These are phyloP conservation scores for Sclerotinia spermophila DNA, from an alignment of 2,329 filamentous ascomycete species.

Conservation along the genomic window DNA sequence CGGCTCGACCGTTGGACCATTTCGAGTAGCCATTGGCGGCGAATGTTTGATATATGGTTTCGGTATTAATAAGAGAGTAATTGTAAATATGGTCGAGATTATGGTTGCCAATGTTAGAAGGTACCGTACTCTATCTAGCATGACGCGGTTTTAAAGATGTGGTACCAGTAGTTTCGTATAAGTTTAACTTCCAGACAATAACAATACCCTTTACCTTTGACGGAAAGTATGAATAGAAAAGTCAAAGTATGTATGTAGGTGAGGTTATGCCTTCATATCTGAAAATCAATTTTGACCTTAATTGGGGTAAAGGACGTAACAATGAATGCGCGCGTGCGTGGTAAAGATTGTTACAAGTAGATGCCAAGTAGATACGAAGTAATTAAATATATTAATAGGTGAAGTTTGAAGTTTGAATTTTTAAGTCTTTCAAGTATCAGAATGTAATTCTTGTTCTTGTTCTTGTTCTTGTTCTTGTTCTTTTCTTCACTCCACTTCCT, in stretches of 20 bases:
- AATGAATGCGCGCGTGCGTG: no score
- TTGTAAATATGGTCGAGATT: constrained; percentile 36
- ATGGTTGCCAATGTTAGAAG: constrained; percentile 34
- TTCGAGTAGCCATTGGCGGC: constrained; percentile 30
- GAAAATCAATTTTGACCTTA: not conserved
- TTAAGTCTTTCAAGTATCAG: not conserved
- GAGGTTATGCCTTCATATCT: constrained; percentile 4
- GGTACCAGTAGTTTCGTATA: no score
- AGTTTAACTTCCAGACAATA: not conserved
- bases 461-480: not conserved
- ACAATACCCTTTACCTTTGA: not conserved
- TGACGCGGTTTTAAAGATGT: constrained; percentile 26
- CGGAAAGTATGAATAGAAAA: constrained; percentile 8
- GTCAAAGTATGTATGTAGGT: no score
- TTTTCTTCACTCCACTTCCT: not conserved
- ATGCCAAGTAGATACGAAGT: no score
- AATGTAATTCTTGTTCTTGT: not conserved
- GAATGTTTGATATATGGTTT: constrained; percentile 40
- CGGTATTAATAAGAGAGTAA: constrained; percentile 38
- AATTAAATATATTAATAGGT: not conserved
- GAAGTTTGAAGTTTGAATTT: not conserved
- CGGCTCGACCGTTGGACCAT: constrained; percentile 31
- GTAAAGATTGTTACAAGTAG: not conserved
- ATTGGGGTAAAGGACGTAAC: not conserved
- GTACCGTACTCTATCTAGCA: constrained; percentile 35